phyloP scores from a whole-genome alignment of 2,329 filamentous ascomycete species.

The Xylaria sp. region DNA sequence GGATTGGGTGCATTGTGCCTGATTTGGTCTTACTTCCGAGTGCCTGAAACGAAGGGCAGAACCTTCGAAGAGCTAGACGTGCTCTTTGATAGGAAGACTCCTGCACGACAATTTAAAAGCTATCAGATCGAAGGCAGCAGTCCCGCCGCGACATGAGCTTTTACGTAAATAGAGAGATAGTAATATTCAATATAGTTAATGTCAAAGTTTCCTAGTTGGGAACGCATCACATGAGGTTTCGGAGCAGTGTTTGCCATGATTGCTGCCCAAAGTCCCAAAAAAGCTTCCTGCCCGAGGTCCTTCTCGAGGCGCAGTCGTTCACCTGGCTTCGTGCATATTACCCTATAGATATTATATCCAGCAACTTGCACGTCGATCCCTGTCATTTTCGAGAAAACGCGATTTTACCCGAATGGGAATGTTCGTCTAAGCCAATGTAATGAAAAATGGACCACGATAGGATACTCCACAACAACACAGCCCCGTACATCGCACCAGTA shows the following conservation, averaged over 20 bases:
- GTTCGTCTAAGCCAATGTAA: conserved; percentile 10
- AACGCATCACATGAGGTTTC: conserved; percentile 6
- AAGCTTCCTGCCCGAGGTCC: conserved; percentile 16
- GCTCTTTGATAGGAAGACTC: conserved; percentile 47
- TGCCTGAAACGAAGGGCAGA: conserved; percentile 49
- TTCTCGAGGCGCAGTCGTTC: conserved; percentile 24
- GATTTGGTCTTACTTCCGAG: conserved; percentile 51
- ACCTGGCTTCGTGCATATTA: conserved; percentile 6
- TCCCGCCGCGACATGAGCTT: conserved; percentile 30
- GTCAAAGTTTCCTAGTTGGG: not conserved
- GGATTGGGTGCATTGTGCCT: conserved; percentile 52
- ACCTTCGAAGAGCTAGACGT: conserved; percentile 50
- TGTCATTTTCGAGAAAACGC: conserved; percentile 4
- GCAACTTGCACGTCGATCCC: not conserved
- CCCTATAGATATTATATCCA: not conserved
- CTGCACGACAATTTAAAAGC: conserved; percentile 48
- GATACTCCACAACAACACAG: conserved; percentile 26
- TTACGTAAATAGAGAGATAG: not conserved
- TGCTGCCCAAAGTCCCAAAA: conserved; percentile 22
- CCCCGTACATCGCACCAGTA: conserved; percentile 6
- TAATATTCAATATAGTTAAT: conserved; percentile 7
- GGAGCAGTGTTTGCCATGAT: conserved; percentile 2
- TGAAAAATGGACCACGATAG: conserved; percentile 27
- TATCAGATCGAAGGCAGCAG: conserved; percentile 43
- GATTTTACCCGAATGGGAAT: conserved; percentile 16